These are phyloP conservation scores for Mallotus repandus DNA, from an alignment of 441 rosid genomes.

Conservation along the genomic window DNA sequence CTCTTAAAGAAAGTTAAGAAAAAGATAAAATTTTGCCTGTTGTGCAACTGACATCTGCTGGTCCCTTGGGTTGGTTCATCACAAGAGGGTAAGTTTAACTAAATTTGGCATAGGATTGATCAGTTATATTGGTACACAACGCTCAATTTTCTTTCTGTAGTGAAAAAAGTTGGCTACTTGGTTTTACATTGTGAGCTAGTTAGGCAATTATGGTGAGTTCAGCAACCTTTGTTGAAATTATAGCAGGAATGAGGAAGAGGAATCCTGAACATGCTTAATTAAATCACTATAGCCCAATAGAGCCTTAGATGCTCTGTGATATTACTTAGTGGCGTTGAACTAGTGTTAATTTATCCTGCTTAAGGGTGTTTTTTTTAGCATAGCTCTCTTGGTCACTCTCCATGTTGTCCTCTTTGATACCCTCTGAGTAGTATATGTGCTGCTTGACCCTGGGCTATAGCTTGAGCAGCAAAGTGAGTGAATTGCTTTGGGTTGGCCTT, in stretches of 20 bases:
- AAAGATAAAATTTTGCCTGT: not conserved
- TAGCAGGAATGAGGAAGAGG: not conserved
- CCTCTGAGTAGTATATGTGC: not conserved
- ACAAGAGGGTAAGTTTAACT: not conserved
- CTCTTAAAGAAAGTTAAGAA: not conserved
- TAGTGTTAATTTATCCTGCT: not conserved
- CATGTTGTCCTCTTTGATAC: not conserved
- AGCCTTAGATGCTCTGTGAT: not conserved
- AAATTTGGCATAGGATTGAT: not conserved
- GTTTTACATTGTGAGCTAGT: not conserved
- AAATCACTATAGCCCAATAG: not conserved
- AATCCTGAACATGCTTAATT: slow-evolving; percentile 7
- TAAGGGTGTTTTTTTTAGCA: not conserved
- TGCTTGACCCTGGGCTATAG: slow-evolving; percentile 2
- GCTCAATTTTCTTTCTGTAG: not conserved
- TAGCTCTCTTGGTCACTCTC: not conserved
- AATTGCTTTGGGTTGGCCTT: not conserved
- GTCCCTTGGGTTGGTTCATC: not conserved
- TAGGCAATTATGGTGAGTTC: not conserved
- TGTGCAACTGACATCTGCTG: slow-evolving; percentile 1
- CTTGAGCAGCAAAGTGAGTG: not conserved
- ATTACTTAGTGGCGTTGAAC: not conserved
- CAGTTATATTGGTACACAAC: not conserved
- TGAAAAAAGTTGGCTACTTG: not conserved
- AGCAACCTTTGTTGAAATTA: not conserved